Conservation (phyloP, 805 yeast species). For the Lachancea meyersii region DNA sequence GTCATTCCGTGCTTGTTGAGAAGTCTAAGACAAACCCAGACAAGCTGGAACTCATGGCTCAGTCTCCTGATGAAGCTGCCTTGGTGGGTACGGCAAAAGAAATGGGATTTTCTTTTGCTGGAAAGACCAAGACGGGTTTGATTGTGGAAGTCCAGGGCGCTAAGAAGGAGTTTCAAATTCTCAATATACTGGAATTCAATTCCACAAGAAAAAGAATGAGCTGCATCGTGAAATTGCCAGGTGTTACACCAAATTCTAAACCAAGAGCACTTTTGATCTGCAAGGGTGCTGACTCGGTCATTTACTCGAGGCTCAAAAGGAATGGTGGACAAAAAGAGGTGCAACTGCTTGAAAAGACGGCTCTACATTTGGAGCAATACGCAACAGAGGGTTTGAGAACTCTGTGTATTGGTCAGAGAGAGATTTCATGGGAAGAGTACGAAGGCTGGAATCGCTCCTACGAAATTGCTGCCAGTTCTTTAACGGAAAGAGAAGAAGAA, state of each 20-base stretch:
- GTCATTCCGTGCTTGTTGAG: constrained; percentile 74
- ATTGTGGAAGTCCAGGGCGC: constrained; percentile 64
- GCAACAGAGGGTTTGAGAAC: constrained; percentile 84
- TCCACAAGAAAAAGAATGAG: constrained; percentile 87
- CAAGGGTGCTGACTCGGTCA: constrained; percentile 82
- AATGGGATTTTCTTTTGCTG: constrained; percentile 61
- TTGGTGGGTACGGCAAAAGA: constrained; percentile 76
- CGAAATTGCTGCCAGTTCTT: constrained; percentile 58
- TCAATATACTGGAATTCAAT: constrained; percentile 70
- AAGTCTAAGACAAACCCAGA: constrained; percentile 54
- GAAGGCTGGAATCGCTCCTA: constrained; percentile 57
- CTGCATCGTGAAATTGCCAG: constrained; percentile 66
- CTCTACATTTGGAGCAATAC: constrained; percentile 66
- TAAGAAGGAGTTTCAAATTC: constrained; percentile 61
- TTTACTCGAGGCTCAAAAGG: constrained; percentile 56
- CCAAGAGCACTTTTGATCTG: constrained; percentile 63
- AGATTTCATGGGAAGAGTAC: constrained; percentile 56
- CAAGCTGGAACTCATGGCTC: constrained; percentile 58
- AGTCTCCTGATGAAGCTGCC: constrained; percentile 85
- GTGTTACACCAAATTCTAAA: constrained; percentile 38
- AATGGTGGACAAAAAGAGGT: constrained; percentile 36
- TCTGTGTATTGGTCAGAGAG: constrained; percentile 69
- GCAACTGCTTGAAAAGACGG: constrained; percentile 52
- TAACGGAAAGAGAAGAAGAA: constrained; percentile 58
- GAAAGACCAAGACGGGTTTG: constrained; percentile 62